These are phyloP conservation scores for Aspergillus ochraceoroseus DNA, from an alignment of 2,329 filamentous ascomycete genomes.

Conservation along the genomic window DNA sequence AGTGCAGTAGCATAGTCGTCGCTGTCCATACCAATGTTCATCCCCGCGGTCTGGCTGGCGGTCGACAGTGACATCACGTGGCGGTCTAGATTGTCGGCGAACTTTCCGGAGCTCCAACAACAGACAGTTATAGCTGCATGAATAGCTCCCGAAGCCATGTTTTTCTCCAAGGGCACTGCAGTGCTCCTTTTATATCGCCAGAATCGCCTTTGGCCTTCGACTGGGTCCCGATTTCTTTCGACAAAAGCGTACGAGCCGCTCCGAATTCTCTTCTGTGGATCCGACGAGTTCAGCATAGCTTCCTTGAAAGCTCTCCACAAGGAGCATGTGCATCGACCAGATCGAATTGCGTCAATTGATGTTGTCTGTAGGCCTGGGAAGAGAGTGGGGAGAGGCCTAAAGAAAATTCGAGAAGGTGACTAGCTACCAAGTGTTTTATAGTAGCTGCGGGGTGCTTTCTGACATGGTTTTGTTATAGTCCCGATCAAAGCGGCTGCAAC, in stretches of 20 bases:
- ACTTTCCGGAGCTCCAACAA: slow-evolving; percentile 17
- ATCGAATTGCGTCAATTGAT: slow-evolving; percentile 68
- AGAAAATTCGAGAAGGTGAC: slow-evolving; percentile 61
- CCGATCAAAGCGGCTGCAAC: slow-evolving; percentile 66
- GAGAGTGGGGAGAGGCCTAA: slow-evolving; percentile 68
- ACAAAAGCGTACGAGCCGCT: slow-evolving; percentile 53
- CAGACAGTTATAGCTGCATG: slow-evolving; percentile 7
- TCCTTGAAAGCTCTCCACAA: slow-evolving; percentile 65
- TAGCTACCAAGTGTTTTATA: no score
- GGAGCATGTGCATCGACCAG: slow-evolving; percentile 52
- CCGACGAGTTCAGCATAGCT: slow-evolving; percentile 80
- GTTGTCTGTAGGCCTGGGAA: slow-evolving; percentile 80
- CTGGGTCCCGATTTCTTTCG: slow-evolving; percentile 24
- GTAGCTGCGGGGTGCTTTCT: no score
- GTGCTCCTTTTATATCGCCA: slow-evolving; percentile 25
- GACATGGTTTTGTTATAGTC: no score
- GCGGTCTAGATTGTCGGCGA: slow-evolving; percentile 7
- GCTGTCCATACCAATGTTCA: background rate
- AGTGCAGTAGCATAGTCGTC: slow-evolving; percentile 8
- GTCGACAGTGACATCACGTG: slow-evolving; percentile 36
- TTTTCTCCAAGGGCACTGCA: slow-evolving; percentile 22
- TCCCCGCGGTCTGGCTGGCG: slow-evolving; percentile 16
- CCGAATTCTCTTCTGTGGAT: slow-evolving; percentile 87
- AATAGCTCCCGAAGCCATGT: slow-evolving; percentile 21
- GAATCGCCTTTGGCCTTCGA: slow-evolving; percentile 9